Percentiles rank a stretch among this genome's conserved stretches.
phyloP scores from a whole-genome alignment of 2,329 filamentous ascomycete species.

The Alternaria infectoria region DNA sequence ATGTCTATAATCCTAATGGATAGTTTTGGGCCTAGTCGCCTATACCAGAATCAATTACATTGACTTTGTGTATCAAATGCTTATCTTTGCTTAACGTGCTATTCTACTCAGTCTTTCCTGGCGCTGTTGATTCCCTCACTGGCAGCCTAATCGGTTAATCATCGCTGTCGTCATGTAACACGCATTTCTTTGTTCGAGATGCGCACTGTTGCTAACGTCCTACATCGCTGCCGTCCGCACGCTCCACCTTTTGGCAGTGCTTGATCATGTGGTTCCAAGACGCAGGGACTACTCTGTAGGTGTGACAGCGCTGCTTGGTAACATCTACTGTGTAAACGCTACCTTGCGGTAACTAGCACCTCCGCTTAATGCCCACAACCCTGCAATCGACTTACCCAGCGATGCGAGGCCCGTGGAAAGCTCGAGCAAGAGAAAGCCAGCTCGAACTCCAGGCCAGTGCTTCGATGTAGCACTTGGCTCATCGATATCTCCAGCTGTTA shows the following conservation, averaged over 20 bases:
- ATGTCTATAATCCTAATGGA: constrained; percentile 42
- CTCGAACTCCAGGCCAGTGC: neutral
- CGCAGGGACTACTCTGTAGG: neutral
- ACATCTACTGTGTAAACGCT: neutral
- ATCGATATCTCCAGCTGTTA: neutral
- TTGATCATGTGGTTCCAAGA: neutral
- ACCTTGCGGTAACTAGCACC: neutral
- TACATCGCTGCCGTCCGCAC: neutral
- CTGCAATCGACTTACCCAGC: neutral
- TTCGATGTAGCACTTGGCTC: neutral
- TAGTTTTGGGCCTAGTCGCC: constrained; percentile 9
- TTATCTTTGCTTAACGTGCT: no score
- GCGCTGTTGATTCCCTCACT: neutral
- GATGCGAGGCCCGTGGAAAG: neutral
- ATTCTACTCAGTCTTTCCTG: neutral
- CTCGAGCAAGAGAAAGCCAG: neutral
- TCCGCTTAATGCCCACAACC: neutral
- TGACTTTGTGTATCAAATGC: no score
- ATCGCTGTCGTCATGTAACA: neutral
- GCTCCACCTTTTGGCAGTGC: neutral
- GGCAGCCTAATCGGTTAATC: neutral
- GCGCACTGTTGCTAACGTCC: neutral
- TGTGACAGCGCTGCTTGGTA: neutral
- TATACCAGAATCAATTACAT: neutral
- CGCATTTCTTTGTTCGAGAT: neutral